Evolutionary conservation across 2,329 filamentous ascomycete genomes (phyloP), one percentile per base, ranked within the genome.

Genomic region (Neonectria faginata): DNA sequence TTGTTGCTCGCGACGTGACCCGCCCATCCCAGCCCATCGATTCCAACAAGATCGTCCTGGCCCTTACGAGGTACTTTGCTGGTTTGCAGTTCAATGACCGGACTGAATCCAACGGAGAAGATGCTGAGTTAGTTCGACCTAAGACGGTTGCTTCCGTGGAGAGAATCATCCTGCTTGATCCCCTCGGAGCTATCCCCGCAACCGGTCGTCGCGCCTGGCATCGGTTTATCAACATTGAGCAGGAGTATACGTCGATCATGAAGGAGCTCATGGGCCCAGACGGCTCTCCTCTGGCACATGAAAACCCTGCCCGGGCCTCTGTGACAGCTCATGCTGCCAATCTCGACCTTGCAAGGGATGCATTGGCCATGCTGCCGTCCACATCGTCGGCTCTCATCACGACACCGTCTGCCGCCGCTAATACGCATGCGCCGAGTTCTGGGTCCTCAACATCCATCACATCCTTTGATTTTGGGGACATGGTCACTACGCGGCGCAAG

Each of bases 371-470:
- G 56, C 83, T 99, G 12, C 96, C 96, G 0, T 86, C 92, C 0
- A 90, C 92, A 1, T 94, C 95, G 0, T 98, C 96, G 0, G 94
- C 90, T 0, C 84, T 99, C 6, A 91, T 99, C 68, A 96, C 95
- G 1, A 97, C 93, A 0, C 94, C 96, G 0, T 80, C 87, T 27
- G 93, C 97, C 74, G 94, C 94, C 14, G 93, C 94, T 1, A 81
- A 79, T 42, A 66, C 70, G 11, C 63, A 70, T 36, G 60, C 60
- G 42, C 54, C 57, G n/a, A 66, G 87, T 85, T 65, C 85, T 36
- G 79, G 36, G 16, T 27, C 57, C 39, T 59, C 39, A 31, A 61
- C 67, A 72, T 56, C 67, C 62, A 57, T 60, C 86, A 57, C 83
- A 86, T 77, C 81, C 85, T 78, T 76, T 67, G 79, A 79, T 1